Base-by-base conservation (phyloP, 768 basidiomycete species). In the Boletales sp. region DNA sequence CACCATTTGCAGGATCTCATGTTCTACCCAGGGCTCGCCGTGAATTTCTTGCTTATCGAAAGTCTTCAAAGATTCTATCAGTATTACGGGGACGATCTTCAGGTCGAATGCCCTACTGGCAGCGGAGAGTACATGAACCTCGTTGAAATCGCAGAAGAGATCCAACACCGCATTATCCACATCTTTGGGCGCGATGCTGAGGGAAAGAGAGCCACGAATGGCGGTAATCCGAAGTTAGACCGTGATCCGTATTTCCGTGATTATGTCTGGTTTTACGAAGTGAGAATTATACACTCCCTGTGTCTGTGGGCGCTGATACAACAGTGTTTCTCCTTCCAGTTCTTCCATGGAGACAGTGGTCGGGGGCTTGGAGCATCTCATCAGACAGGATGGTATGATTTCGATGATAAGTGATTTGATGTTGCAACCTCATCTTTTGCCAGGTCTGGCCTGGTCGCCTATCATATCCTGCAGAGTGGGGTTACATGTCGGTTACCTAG, bases 51-150 rank as follows among this genome's bases (percentile, higher is more conserved):
- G 47, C 78, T 98, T 45, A 97, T 97, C 55, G 95, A 97, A 70
- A 91, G 88, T 64, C 76, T 99, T 47, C 97, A 98, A 69, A 81
- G 97, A 18, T 98, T 98, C 78, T 88, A 98, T 68, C 92, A 95
- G 61, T 99, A 97, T 70, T 98, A 97, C 58, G 97, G 97, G 3
- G 86, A 93, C 48, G 86, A 89, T 18, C 72, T 97, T 32, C 87
- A 90, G 75, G 86, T 95, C 27, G 97, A 99, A 69, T 99, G 97
- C 62, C 97, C 97, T 5, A 94, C 92, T 0, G 93, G 94, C 24
- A 90, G 87, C 54, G 97, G 97, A n/a, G 94, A 97, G 58, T 92
- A 86, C 69, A 97, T 97, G 94, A 90, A 93, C 64, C 82, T 99
- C 8, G 90, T 87, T 10, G 79, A 82, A 50, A 93, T 95, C 17